Percentiles rank a stretch among this genome's conserved stretches.
Conservation (phyloP, 805 yeast genomes). For the Hanseniaspora nectarophila region DNA sequence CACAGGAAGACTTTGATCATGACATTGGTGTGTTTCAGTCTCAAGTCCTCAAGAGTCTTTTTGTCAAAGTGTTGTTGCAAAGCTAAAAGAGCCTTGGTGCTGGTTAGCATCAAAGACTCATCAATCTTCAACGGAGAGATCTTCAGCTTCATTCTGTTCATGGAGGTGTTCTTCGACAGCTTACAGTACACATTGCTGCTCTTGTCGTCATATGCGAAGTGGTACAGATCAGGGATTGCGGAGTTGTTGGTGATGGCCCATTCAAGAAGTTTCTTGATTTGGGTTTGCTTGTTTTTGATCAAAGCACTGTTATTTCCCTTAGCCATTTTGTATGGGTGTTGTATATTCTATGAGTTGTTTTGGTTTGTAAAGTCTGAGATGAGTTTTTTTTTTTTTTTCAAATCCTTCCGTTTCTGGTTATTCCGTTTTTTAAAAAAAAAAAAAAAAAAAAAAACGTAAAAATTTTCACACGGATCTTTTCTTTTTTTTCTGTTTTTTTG, state of each 20-base stretch:
- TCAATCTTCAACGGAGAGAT: conserved; percentile 24
- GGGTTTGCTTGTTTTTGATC: conserved; percentile 4
- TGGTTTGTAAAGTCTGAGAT: too few relatives aligned
- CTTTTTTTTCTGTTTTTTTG: not conserved
- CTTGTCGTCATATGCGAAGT: conserved; percentile 24
- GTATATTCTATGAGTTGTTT: not conserved
- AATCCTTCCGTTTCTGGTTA: not conserved
- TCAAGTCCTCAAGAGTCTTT: conserved; percentile 16
- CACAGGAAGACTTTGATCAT: conserved; percentile 32
- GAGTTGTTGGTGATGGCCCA: conserved; percentile 36
- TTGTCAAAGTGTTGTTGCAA: conserved; percentile 20
- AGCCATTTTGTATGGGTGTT: not conserved
- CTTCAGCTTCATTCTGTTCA: conserved; percentile 28
- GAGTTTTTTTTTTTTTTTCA: too few relatives aligned
- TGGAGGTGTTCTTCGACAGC: conserved; percentile 8
- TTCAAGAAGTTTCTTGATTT: conserved; percentile 18
- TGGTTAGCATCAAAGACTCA: conserved; percentile 28
- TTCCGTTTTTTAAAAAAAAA: not conserved
- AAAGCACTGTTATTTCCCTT: not conserved
- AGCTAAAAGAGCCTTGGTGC: conserved; percentile 26
- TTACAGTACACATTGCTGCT: conserved; percentile 27
- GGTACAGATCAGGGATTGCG: conserved; percentile 26
- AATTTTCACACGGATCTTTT: not conserved
- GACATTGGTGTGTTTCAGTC: conserved; percentile 21
- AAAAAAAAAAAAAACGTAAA: not conserved